phyloP scores from a whole-genome alignment of 768 basidiomycete genomes.

The Exidia glandulosa region DNA sequence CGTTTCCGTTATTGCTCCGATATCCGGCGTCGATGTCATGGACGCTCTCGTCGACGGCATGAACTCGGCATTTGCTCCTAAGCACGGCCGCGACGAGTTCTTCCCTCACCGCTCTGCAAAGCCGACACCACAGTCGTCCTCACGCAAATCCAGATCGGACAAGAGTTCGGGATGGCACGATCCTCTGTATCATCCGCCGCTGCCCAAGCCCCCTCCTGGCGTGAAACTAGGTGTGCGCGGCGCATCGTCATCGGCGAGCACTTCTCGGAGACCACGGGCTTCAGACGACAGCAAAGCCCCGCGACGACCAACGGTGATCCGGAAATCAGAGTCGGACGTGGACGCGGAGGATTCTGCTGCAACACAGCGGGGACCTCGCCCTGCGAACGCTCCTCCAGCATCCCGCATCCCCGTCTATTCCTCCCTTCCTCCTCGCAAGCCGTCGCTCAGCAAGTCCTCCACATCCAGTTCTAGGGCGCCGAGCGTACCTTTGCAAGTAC shows the following conservation, averaged over 20 bases:
- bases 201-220: constrained; percentile 77
- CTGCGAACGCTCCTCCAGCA: constrained; percentile 3
- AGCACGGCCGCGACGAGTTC: constrained; percentile 2
- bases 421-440: neutral
- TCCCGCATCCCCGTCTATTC: constrained; percentile 6
- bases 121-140: neutral
- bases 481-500: neutral
- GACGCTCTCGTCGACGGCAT: constrained; percentile 84
- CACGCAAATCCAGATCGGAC: constrained; percentile 32
- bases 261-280: neutral
- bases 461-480: neutral
- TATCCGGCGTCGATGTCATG: constrained; percentile 68
- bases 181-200: constrained; percentile 70
- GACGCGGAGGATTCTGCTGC: constrained; percentile 33
- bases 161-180: constrained; percentile 49
- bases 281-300: constrained; percentile 18
- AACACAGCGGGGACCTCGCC: constrained; percentile 12
- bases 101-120: constrained; percentile 1
- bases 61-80: constrained; percentile 39
- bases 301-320: constrained; percentile 15
- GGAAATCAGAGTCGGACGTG: constrained; percentile 39
- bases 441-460: neutral
- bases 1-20: constrained; percentile 64
- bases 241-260: constrained; percentile 5
- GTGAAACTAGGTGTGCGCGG: constrained; percentile 45